Conservation (phyloP, 305 asterid genomes). For the Rubia tinctorum region DNA sequence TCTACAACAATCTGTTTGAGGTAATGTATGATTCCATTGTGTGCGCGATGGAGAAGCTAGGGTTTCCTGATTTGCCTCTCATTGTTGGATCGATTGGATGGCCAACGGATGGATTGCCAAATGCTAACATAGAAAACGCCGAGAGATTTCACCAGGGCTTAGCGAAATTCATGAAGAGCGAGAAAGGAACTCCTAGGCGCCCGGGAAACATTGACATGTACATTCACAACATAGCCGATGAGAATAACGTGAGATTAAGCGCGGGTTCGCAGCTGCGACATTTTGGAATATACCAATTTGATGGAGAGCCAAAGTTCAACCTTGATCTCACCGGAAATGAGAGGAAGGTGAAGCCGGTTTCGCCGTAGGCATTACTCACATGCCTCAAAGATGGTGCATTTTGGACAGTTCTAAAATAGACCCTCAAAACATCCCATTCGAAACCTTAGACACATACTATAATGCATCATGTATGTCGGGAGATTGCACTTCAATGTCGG, state of each 20-base stretch:
- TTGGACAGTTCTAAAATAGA: neutral
- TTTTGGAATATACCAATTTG: conserved; percentile 44
- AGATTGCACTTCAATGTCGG: conserved; percentile 13
- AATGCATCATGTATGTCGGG: neutral
- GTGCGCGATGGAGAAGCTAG: conserved; percentile 29
- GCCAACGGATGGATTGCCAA: conserved; percentile 47
- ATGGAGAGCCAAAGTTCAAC: conserved; percentile 42
- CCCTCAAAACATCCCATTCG: neutral
- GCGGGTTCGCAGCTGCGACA: conserved; percentile 31
- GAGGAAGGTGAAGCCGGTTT: conserved; percentile 18
- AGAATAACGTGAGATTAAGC: conserved; percentile 1
- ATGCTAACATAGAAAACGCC: conserved; percentile 28
- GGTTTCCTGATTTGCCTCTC: conserved; percentile 24
- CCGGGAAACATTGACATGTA: conserved; percentile 30
- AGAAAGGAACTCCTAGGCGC: conserved; percentile 45
- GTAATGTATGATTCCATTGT: conserved; percentile 31
- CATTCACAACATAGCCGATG: conserved; percentile 34
- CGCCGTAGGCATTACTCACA: conserved; percentile 35
- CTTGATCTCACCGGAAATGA: conserved; percentile 39
- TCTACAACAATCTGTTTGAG: conserved; percentile 36
- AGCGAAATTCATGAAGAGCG: conserved; percentile 14
- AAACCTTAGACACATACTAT: neutral
- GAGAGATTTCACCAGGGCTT: conserved; percentile 35
- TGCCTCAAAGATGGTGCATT: conserved; percentile 59
- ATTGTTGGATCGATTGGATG: conserved; percentile 39